A percentile compares a stretch with the other conserved stretches of the same genome.
Evolutionary conservation across 2,329 filamentous ascomycete species (phyloP).

Genomic region (Alternaria incomplexa): DNA sequence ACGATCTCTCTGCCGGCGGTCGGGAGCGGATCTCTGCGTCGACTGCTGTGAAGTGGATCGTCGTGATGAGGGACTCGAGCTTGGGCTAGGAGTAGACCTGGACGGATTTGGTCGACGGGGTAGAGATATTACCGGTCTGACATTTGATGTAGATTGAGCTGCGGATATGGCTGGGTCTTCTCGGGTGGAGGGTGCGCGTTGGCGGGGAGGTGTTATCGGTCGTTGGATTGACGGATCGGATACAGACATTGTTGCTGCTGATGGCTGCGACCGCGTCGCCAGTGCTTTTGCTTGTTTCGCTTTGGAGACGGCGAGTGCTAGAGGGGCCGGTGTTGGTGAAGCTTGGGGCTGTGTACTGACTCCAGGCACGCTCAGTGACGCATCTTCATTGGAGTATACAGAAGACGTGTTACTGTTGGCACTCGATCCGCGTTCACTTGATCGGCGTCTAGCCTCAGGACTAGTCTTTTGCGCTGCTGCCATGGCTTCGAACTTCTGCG

Average conservation of each 20-base stretch:
- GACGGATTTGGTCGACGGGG: background rate
- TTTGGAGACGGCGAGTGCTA: conserved; percentile 1
- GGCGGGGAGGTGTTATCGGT: conserved; percentile 10
- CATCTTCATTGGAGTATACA: conserved; percentile 6
- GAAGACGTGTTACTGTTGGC: conserved; percentile 5
- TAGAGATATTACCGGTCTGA: background rate
- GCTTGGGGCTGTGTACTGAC: background rate
- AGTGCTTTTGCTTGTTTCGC: background rate
- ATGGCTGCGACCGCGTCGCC: background rate
- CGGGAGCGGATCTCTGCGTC: background rate
- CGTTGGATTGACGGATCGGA: background rate
- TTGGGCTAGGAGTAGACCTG: background rate
- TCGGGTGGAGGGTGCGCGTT: background rate
- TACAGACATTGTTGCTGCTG: background rate
- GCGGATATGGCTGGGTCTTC: conserved; percentile 9
- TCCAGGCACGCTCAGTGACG: background rate
- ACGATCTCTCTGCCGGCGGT: conserved; percentile 6
- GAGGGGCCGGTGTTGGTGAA: conserved; percentile 4
- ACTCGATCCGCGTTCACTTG: conserved; percentile 10
- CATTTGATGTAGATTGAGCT: background rate
- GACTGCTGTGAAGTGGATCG: conserved; percentile 1
- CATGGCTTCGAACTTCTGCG: conserved; percentile 40
- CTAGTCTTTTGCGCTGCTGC: conserved; percentile 15
- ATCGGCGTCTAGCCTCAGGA: background rate
- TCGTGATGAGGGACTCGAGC: background rate